Conservation (phyloP, 192 early-diverging fungal genomes). For the Lunasporangiospora selenospora region DNA sequence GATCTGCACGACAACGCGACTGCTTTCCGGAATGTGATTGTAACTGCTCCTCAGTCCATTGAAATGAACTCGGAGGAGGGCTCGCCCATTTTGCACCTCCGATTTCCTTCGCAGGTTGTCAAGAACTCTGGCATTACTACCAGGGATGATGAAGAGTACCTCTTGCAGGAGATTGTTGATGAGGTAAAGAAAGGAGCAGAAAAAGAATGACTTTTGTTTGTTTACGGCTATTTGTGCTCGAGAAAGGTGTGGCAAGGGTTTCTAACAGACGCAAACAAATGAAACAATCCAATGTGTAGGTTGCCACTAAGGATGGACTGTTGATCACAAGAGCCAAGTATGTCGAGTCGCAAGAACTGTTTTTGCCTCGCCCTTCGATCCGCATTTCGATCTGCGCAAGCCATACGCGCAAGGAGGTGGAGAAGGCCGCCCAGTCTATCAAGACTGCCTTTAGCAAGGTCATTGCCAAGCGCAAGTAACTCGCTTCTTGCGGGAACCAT, state of each 20-base stretch:
- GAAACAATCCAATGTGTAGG: too few species aligned
- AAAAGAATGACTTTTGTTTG: slow-evolving; percentile 5
- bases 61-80: slow-evolving; percentile 55
- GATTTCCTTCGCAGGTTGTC: slow-evolving; percentile 55
- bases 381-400: slow-evolving; percentile 78
- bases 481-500: too few species aligned
- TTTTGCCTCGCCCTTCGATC: slow-evolving; percentile 80
- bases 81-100: slow-evolving; percentile 82
- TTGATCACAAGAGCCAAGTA: slow-evolving; percentile 90
- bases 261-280: too few species aligned
- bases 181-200: too few species aligned
- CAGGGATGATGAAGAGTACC: slow-evolving; percentile 75
- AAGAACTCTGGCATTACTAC: slow-evolving; percentile 21
- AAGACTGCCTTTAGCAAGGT: slow-evolving; percentile 72
- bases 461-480: slow-evolving; percentile 50
- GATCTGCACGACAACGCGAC: slow-evolving; percentile 68
- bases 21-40: slow-evolving; percentile 65
- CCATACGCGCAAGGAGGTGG: slow-evolving; percentile 83
- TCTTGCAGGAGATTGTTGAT: slow-evolving; percentile 86
- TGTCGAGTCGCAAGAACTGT: slow-evolving; percentile 80
- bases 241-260: too few species aligned
- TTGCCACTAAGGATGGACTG: slow-evolving; percentile 78
- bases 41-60: slow-evolving; percentile 49
- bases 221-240: background rate
- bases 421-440: slow-evolving; percentile 81